A percentile compares a stretch with the other conserved stretches of the same genome.
Conservation (phyloP, 257 asterid genomes). For the Ehretia macrophylla region DNA sequence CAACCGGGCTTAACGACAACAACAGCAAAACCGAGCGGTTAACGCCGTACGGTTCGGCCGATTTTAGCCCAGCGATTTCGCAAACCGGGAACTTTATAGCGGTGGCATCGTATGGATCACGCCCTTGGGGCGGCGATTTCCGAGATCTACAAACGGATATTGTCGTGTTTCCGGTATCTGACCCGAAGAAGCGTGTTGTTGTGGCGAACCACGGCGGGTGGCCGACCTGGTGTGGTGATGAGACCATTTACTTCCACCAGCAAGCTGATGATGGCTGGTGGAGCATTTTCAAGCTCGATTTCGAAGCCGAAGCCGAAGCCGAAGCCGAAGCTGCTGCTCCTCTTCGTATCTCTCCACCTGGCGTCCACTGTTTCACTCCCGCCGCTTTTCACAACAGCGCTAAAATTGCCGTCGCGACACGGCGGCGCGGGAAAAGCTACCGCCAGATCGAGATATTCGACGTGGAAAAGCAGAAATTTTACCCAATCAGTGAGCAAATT, state of each 20-base stretch:
- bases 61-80: conserved; percentile 70
- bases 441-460: conserved; percentile 80
- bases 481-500: conserved; percentile 47
- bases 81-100: conserved; percentile 59
- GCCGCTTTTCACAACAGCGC: conserved; percentile 39
- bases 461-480: conserved; percentile 31
- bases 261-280: conserved; percentile 90
- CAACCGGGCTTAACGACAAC: conserved; percentile 11
- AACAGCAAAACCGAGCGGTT: conserved; percentile 25
- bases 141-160: conserved; percentile 57
- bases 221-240: conserved; percentile 73
- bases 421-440: conserved; percentile 50
- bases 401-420: conserved; percentile 57
- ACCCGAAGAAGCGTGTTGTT: conserved; percentile 34
- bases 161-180: conserved; percentile 45
- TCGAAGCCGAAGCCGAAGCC: conserved; percentile 18
- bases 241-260: conserved; percentile 59
- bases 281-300: conserved; percentile 61
- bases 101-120: conserved; percentile 61
- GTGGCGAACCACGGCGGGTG: conserved; percentile 70
- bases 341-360: conserved; percentile 65
- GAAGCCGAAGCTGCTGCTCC: conserved; percentile 27
- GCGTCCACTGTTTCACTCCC: conserved; percentile 77
- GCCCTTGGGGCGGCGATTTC: conserved; percentile 65
- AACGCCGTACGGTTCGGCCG: conserved; percentile 55